Conservation (phyloP, 2,329 filamentous ascomycete species). For the Corinectria fuckeliana region DNA sequence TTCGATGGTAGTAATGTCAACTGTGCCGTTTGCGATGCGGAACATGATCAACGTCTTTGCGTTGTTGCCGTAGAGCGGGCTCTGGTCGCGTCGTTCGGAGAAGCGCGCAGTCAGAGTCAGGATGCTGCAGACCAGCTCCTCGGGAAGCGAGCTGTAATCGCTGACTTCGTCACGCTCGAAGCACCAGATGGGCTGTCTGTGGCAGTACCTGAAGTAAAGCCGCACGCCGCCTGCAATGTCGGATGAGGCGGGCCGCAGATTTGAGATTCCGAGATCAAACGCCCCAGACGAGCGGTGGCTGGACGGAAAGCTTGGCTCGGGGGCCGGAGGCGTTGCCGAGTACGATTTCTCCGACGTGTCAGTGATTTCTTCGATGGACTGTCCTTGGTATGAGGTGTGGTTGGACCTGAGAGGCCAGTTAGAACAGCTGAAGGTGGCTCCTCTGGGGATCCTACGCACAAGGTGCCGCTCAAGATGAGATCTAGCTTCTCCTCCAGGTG, state of each 20-base stretch:
- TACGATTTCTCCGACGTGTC: constrained; percentile 45
- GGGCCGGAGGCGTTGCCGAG: constrained; percentile 40
- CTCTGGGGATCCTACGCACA: constrained; percentile 31
- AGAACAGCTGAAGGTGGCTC: constrained; percentile 31
- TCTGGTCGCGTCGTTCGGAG: constrained; percentile 43
- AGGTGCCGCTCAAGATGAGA: constrained; percentile 53
- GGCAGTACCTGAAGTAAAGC: constrained; percentile 52
- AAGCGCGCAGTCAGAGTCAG: constrained; percentile 49
- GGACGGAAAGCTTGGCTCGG: constrained; percentile 31
- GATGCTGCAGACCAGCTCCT: constrained; percentile 51
- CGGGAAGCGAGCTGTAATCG: constrained; percentile 43
- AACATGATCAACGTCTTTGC: constrained; percentile 54
- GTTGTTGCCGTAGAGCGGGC: constrained; percentile 46
- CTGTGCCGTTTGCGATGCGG: constrained; percentile 57
- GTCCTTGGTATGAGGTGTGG: constrained; percentile 36
- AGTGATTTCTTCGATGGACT: constrained; percentile 40
- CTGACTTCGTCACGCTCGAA: constrained; percentile 51
- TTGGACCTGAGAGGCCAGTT: constrained; percentile 42
- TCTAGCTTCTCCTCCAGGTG: constrained; percentile 60
- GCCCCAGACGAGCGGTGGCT: constrained; percentile 34
- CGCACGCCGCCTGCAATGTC: constrained; percentile 46
- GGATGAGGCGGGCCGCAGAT: constrained; percentile 38
- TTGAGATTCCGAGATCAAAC: constrained; percentile 38
- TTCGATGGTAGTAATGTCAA: constrained; percentile 56
- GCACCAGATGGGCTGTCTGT: constrained; percentile 53